Evolutionary conservation across 345 rosid genomes (phyloP), one percentile per base, ranked within the genome.

Genomic region (Noccaea bulbosa): DNA sequence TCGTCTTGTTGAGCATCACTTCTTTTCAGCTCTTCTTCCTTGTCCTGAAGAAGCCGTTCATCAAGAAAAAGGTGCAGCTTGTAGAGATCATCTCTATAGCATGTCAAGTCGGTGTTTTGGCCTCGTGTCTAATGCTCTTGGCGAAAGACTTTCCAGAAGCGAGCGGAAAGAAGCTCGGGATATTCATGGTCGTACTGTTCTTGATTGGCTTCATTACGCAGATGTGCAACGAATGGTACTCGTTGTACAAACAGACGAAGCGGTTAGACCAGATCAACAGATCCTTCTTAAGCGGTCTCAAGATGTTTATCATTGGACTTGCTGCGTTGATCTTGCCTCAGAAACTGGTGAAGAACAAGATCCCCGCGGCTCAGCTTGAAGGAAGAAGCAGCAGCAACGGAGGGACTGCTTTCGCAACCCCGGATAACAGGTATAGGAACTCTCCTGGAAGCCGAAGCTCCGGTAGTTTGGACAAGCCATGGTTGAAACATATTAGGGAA

Each of bases 21-120:
- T 83, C 80, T 3, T 89, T 89, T 77, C 98, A 93, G 87, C 91
- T 93, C 35, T 89, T 93, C 73, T 93, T 89, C 80, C 79, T 90
- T 11, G 80, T 85, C 14, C 85, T 93, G 43, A 93, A 93, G 85
- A 93, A 93, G 80, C 98, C 98, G 37, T 93, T 90, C 80, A 86
- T 93, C 43, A 89, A 93, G 84, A 93, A 91, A 73, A 88, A 78
- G 67, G 91, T 93, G 52, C 98, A 93, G 76, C 76, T 93, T 69
- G 93, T 91, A 0, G 98, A 91, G 80, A 89, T 89, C 75, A 72
- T 89, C 59, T 77, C 94, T 6, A 20, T 86, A 62, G 77, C 83
- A 50, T 82, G 87, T 17, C 86, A 91, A 85, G 83, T 86, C 8
- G 87, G 86, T 16, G 24, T 84, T 2, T 85, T 87, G 43, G 75